A percentile compares a stretch with the other conserved stretches of the same genome.
Conservation (phyloP, 495 filamentous ascomycete species). For the Bathelium albidoporum region DNA sequence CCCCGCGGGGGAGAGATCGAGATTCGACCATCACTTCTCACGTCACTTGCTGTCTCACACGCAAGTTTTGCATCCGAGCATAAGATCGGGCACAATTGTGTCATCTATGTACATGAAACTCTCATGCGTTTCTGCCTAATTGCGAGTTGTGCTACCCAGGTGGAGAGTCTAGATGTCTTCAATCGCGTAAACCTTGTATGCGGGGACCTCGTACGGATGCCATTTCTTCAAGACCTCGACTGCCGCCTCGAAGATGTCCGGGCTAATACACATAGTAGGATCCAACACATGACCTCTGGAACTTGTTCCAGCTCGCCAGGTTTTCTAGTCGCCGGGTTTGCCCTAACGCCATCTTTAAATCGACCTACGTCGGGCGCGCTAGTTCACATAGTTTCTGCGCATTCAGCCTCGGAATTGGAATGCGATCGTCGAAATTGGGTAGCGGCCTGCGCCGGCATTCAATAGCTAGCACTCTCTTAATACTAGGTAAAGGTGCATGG, state of each 20-base stretch:
- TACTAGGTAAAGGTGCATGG: constrained; percentile 34
- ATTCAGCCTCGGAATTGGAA: background rate
- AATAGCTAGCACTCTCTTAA: constrained; percentile 55
- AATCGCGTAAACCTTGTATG: constrained; percentile 64
- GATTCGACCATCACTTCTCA: background rate
- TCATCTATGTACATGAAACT: no score
- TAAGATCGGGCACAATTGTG: no score
- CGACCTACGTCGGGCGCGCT: constrained; percentile 46
- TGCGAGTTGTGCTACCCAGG: no score
- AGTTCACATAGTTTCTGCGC: background rate
- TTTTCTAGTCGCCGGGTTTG: constrained; percentile 50
- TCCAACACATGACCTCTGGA: constrained; percentile 44
- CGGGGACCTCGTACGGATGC: constrained; percentile 70
- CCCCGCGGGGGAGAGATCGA: background rate
- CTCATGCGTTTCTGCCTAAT: no score
- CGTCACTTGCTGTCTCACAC: background rate
- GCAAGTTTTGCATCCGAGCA: background rate
- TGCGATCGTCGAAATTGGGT: constrained; percentile 31
- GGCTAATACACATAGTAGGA: constrained; percentile 44
- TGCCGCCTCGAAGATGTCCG: constrained; percentile 38
- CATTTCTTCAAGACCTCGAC: constrained; percentile 56
- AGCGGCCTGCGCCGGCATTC: constrained; percentile 50
- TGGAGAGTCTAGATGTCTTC: constrained; percentile 47
- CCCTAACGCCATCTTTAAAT: constrained; percentile 44
- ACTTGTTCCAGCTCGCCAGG: constrained; percentile 41